Conservation (phyloP, 2,329 filamentous ascomycete genomes). For the Metarhizium robertsii region DNA sequence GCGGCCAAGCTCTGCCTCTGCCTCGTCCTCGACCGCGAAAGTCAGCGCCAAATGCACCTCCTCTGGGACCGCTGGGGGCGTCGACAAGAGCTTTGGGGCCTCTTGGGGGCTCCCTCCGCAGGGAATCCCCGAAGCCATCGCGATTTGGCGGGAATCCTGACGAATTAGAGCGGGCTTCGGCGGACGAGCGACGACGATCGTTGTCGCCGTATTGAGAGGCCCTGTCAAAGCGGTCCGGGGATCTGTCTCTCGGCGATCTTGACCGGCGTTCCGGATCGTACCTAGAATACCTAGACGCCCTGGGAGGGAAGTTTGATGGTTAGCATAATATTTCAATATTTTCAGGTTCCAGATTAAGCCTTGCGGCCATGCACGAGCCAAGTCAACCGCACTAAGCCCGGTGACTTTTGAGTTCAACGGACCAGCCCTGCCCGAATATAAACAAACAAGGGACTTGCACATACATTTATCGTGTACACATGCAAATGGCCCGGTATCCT, state of each 20-base stretch:
- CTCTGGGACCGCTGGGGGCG: slow-evolving; percentile 56
- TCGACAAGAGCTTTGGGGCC: slow-evolving; percentile 75
- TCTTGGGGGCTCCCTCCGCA: slow-evolving; percentile 63
- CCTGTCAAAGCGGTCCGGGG: slow-evolving; percentile 55
- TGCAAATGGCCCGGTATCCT: slow-evolving; percentile 3
- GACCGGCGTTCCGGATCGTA: slow-evolving; percentile 57
- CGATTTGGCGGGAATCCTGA: slow-evolving; percentile 52
- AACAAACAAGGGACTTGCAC: not conserved
- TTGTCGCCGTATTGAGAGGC: slow-evolving; percentile 47
- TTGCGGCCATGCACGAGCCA: slow-evolving; percentile 1
- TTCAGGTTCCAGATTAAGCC: not conserved
- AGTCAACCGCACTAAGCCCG: not conserved
- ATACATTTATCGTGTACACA: slow-evolving; percentile 3
- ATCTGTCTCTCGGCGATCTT: slow-evolving; percentile 59
- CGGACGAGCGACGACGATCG: slow-evolving; percentile 61
- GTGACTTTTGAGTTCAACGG: not conserved
- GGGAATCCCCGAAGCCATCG: slow-evolving; percentile 45
- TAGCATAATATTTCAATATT: slow-evolving; percentile 1
- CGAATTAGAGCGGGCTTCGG: slow-evolving; percentile 46
- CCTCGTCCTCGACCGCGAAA: slow-evolving; percentile 44
- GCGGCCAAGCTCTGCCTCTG: slow-evolving; percentile 47
- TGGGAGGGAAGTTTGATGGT: slow-evolving; percentile 14
- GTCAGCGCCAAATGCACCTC: slow-evolving; percentile 56
- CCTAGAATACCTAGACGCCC: slow-evolving; percentile 47
- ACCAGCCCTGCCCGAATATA: not conserved